Percentiles rank a stretch among this genome's conserved stretches.
These are phyloP conservation scores for Solanum virginianum DNA, from an alignment of 257 asterid species.

Conservation along the genomic window DNA sequence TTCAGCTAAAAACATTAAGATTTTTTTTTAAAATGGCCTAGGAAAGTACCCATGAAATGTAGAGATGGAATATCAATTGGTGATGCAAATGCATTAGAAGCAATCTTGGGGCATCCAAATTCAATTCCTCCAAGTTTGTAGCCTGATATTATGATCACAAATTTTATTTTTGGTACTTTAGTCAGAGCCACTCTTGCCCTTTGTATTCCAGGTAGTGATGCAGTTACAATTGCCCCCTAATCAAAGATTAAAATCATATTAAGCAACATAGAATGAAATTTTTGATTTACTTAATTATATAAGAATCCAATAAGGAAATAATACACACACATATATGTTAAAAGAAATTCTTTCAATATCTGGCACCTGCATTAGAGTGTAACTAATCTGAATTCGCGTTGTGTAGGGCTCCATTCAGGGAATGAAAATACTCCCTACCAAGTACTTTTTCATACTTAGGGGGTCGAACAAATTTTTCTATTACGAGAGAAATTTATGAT, in stretches of 20 bases:
- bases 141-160: conserved; percentile 15
- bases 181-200: conserved; percentile 17
- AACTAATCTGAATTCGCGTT: too few species aligned
- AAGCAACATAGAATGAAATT: not conserved
- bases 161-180: conserved; percentile 26
- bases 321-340: too few species aligned
- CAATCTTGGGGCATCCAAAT: conserved; percentile 19
- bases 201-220: conserved; percentile 33
- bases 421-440: too few species aligned
- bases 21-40: too few species aligned
- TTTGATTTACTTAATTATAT: not conserved
- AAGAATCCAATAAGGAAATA: too few species aligned
- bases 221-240: conserved; percentile 14
- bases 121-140: conserved; percentile 6
- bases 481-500: too few species aligned
- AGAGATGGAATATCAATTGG: conserved; percentile 18
- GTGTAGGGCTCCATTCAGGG: too few species aligned
- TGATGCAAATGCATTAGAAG: conserved; percentile 19
- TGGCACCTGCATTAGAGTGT: too few species aligned
- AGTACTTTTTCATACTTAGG: too few species aligned
- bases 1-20: too few species aligned
- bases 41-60: conserved; percentile 16
- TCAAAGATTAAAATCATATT: not conserved
- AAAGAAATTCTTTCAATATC: too few species aligned
- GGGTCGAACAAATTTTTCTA: too few species aligned